These are phyloP conservation scores for Capsicum pubescens DNA, from an alignment of 257 asterid genomes.

Conservation along the genomic window DNA sequence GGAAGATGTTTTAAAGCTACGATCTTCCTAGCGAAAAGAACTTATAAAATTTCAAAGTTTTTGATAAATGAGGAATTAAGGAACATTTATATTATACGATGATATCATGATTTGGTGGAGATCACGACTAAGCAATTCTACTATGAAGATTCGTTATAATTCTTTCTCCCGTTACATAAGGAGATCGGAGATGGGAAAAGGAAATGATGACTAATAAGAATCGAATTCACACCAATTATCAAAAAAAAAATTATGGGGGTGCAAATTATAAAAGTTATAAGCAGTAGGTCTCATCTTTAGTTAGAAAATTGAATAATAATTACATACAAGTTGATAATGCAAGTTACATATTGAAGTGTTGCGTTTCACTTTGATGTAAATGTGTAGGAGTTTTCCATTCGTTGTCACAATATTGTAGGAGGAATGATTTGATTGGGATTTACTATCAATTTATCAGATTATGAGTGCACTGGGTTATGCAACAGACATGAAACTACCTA, in stretches of 20 bases:
- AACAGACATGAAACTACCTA: neutral
- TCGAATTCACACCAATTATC: too few species aligned
- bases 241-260: neutral
- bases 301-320: conserved; percentile 11
- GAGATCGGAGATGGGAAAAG: too few species aligned
- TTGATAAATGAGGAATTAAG: neutral
- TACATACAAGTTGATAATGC: neutral
- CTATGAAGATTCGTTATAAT: neutral
- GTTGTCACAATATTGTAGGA: neutral
- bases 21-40: neutral
- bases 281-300: neutral
- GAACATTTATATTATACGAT: neutral
- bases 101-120: neutral
- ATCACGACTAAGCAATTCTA: neutral
- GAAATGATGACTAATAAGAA: too few species aligned
- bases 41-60: neutral
- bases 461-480: neutral
- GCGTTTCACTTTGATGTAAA: neutral
- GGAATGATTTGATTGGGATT: neutral
- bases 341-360: neutral
- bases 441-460: neutral
- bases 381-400: neutral
- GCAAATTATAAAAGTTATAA: neutral
- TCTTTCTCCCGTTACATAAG: neutral
- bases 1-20: neutral